These are phyloP conservation scores for Cladophialophora yegresii DNA, from an alignment of 2,329 filamentous ascomycete species.

Conservation along the genomic window DNA sequence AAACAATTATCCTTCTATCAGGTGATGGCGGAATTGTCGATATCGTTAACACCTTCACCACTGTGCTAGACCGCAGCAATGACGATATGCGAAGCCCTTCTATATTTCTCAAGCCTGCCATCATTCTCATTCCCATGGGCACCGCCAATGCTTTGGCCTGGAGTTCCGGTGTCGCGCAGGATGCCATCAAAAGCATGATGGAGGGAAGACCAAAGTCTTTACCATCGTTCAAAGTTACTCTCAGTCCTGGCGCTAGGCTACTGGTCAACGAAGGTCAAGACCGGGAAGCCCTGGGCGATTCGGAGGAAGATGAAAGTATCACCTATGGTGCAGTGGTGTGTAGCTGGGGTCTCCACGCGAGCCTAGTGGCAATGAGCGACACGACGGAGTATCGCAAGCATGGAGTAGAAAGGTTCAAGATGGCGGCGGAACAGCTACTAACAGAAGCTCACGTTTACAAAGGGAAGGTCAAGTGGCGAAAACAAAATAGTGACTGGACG, in stretches of 20 bases:
- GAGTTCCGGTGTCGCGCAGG: constrained; percentile 32
- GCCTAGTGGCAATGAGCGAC: constrained; percentile 87
- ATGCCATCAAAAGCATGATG: constrained; percentile 51
- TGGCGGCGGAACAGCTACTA: constrained; percentile 73
- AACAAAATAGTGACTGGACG: constrained; percentile 28
- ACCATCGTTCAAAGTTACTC: constrained; percentile 63
- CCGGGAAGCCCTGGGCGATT: constrained; percentile 38
- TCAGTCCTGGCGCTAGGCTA: constrained; percentile 56
- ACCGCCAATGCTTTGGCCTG: constrained; percentile 50
- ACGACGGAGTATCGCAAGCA: constrained; percentile 76
- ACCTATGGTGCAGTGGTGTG: constrained; percentile 77
- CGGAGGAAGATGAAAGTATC: constrained; percentile 20
- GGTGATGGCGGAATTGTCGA: constrained; percentile 88
- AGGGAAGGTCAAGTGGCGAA: constrained; percentile 49
- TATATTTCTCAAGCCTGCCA: constrained; percentile 54
- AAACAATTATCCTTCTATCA: constrained; percentile 75
- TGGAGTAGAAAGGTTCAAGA: constrained; percentile 76
- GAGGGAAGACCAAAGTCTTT: constrained; percentile 57
- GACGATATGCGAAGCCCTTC: constrained; percentile 33
- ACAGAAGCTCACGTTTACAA: constrained; percentile 48
- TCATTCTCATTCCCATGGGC: constrained; percentile 58
- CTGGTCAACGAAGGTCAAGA: constrained; percentile 50
- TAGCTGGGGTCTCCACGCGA: constrained; percentile 87
- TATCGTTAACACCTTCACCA: constrained; percentile 67
- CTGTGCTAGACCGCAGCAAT: constrained; percentile 34